phyloP scores from a whole-genome alignment of 2,329 filamentous ascomycete species.

The Fusarium azukiicola region DNA sequence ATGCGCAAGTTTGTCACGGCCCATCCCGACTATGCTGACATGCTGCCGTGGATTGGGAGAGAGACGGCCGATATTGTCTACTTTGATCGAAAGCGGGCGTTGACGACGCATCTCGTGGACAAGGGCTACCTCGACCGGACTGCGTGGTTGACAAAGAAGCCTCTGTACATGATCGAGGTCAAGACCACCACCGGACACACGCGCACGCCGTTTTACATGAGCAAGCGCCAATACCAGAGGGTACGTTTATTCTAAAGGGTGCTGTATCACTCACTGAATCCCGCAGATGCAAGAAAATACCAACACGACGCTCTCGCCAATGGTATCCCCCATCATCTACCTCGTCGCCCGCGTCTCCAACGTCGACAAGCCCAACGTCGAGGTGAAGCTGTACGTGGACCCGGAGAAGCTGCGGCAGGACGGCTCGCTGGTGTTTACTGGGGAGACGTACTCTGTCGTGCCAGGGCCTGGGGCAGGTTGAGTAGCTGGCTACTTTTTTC shows the following conservation, averaged over 20 bases:
- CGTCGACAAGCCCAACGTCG: conserved; percentile 56
- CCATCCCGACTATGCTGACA: conserved; percentile 65
- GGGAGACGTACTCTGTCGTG: conserved; percentile 41
- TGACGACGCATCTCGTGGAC: conserved; percentile 61
- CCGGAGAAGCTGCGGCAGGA: conserved; percentile 55
- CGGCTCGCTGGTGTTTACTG: conserved; percentile 48
- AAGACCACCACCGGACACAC: conserved; percentile 68
- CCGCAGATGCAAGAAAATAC: conserved; percentile 52
- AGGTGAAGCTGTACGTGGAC: conserved; percentile 64
- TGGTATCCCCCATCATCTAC: conserved; percentile 57
- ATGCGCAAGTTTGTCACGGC: conserved; percentile 65
- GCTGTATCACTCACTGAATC: not conserved
- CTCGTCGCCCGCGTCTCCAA: conserved; percentile 66
- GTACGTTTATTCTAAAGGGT: conserved; percentile 54
- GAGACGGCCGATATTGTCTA: conserved; percentile 74
- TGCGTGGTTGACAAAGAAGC: conserved; percentile 55
- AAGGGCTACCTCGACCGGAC: conserved; percentile 57
- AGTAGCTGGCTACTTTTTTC: not conserved
- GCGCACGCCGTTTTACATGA: conserved; percentile 70
- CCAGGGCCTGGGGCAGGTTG: conserved; percentile 22
- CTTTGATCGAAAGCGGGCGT: conserved; percentile 56
- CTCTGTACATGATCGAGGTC: conserved; percentile 72
- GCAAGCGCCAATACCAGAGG: conserved; percentile 65
- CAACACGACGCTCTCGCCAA: not conserved
- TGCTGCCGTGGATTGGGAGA: conserved; percentile 62